Conservation (phyloP, 306 rosid genomes). For the Trifolium dubium region DNA sequence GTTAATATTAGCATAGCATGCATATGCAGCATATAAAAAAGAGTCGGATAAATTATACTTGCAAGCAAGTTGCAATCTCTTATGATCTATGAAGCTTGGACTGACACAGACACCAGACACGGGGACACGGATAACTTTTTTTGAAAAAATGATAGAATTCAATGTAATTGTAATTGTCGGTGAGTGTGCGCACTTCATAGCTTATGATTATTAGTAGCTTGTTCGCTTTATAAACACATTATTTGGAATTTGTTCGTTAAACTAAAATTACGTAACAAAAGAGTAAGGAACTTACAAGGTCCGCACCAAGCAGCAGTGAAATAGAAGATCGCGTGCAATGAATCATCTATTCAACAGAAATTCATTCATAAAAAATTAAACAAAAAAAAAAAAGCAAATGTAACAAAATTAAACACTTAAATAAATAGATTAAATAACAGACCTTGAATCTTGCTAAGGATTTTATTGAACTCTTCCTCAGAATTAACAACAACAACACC, state of each 20-base stretch:
- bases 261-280: background rate
- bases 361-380: constrained; percentile 24
- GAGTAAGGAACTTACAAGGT: constrained; percentile 71
- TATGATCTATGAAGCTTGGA: background rate
- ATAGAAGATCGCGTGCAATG: constrained; percentile 77
- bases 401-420: background rate
- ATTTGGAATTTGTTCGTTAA: constrained; percentile 2
- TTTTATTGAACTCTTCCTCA: constrained; percentile 57
- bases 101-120: too few relatives aligned
- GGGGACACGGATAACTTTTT: too few relatives aligned
- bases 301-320: constrained; percentile 95
- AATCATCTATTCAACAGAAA: constrained; percentile 51
- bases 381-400: background rate
- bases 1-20: background rate
- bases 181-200: too few relatives aligned
- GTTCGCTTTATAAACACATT: background rate
- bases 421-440: background rate
- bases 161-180: too few relatives aligned
- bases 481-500: constrained; percentile 57
- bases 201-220: too few relatives aligned
- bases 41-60: background rate
- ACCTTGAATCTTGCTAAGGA: constrained; percentile 63
- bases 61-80: background rate
- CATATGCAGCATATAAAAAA: background rate
- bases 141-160: too few relatives aligned